These are phyloP conservation scores for Kodamaea alishanica DNA, from an alignment of 1,139 yeast species.

Conservation along the genomic window DNA sequence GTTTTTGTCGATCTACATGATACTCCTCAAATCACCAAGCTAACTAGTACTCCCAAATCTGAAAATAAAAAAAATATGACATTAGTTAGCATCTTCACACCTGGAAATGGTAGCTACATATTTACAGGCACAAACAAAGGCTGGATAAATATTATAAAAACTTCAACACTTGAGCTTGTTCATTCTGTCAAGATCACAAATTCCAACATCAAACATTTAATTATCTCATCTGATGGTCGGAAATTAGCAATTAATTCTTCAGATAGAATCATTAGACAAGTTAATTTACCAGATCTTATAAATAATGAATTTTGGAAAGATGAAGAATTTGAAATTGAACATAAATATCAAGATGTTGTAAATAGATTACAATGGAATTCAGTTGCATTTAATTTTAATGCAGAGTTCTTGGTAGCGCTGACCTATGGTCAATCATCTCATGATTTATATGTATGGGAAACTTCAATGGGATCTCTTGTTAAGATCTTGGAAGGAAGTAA, in stretches of 20 bases:
- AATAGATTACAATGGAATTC: slow-evolving; percentile 88
- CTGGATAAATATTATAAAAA: slow-evolving; percentile 53
- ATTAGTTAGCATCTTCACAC: slow-evolving; percentile 33
- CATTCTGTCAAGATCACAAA: slow-evolving; percentile 44
- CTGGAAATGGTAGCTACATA: slow-evolving; percentile 51
- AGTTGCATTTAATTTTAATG: slow-evolving; percentile 69
- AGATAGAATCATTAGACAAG: slow-evolving; percentile 78
- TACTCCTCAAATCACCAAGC: no score
- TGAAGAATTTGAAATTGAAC: slow-evolving; percentile 68
- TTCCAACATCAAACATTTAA: slow-evolving; percentile 69
- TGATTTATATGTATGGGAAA: slow-evolving; percentile 92
- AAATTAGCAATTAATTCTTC: slow-evolving; percentile 75
- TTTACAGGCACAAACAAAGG: slow-evolving; percentile 83
- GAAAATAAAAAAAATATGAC: slow-evolving; percentile 25
- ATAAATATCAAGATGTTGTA: slow-evolving; percentile 87
- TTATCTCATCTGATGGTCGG: slow-evolving; percentile 62
- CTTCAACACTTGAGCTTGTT: slow-evolving; percentile 30
- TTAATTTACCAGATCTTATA: slow-evolving; percentile 49
- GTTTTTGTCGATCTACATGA: slow-evolving; percentile 57
- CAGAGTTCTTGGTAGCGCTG: slow-evolving; percentile 84
- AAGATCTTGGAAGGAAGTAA: slow-evolving; percentile 91
- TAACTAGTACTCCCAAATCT: slow-evolving; percentile 17
- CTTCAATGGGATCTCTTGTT: slow-evolving; percentile 78
- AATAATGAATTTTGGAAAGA: slow-evolving; percentile 15
- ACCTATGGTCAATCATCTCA: slow-evolving; percentile 85